These are phyloP conservation scores for Santalum album DNA, from an alignment of 164 flowering plant species.

Conservation along the genomic window DNA sequence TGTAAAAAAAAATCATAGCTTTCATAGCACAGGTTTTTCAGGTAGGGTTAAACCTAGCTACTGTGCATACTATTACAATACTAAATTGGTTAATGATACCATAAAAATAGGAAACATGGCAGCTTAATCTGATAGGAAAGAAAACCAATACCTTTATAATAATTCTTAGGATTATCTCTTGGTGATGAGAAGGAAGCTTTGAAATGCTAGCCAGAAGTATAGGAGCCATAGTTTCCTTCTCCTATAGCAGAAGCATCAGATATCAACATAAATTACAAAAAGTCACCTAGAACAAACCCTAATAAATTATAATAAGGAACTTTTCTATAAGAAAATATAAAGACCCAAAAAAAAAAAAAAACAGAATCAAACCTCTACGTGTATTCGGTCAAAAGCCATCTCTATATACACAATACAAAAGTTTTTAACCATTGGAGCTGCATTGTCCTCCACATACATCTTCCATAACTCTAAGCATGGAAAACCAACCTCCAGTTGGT, in stretches of 20 bases:
- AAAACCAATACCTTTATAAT: slow-evolving; percentile 45
- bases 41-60: too few relatives aligned
- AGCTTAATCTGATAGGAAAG: neutral
- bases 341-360: neutral
- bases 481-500: slow-evolving; percentile 62
- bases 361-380: slow-evolving; percentile 40
- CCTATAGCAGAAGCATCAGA: slow-evolving; percentile 31
- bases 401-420: slow-evolving; percentile 89
- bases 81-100: neutral
- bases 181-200: slow-evolving; percentile 78
- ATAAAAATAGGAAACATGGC: neutral
- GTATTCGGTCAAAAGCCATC: slow-evolving; percentile 82
- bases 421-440: slow-evolving; percentile 75
- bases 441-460: slow-evolving; percentile 42
- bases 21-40: too few relatives aligned
- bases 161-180: slow-evolving; percentile 67
- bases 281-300: too few relatives aligned
- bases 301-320: too few relatives aligned
- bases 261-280: too few relatives aligned
- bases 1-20: too few relatives aligned
- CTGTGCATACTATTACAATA: too few relatives aligned
- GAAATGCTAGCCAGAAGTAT: slow-evolving; percentile 50
- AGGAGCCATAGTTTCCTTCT: slow-evolving; percentile 67
- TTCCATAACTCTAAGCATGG: slow-evolving; percentile 76
- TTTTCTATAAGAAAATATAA: too few relatives aligned